These are phyloP conservation scores for Stephania yunnanensis DNA, from an alignment of 164 flowering plant species.

Conservation along the genomic window DNA sequence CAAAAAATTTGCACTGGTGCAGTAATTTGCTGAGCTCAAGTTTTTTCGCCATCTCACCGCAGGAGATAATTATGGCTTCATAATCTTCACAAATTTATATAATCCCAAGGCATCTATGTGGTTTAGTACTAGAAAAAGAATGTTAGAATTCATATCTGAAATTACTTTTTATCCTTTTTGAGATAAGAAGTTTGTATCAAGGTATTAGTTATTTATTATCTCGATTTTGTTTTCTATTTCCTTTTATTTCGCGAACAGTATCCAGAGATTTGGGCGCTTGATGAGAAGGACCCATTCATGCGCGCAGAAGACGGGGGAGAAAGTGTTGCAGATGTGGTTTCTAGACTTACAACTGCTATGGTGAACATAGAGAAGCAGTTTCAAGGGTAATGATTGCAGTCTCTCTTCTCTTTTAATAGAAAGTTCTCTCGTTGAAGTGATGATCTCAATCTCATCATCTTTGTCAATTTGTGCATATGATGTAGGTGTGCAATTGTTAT, in stretches of 20 bases:
- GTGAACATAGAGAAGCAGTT: slow-evolving; percentile 57
- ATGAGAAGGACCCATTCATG: slow-evolving; percentile 79
- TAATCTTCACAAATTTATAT: too few species aligned
- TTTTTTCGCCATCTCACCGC: too few species aligned
- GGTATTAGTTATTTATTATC: background rate
- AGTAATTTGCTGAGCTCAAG: too few species aligned
- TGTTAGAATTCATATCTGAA: too few species aligned
- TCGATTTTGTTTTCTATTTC: background rate
- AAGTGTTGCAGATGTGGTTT: slow-evolving; percentile 82
- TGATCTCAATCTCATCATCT: background rate
- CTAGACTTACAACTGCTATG: slow-evolving; percentile 66
- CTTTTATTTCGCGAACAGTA: slow-evolving; percentile 37
- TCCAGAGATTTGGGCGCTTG: slow-evolving; percentile 86
- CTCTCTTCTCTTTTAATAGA: background rate
- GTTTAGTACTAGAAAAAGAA: background rate
- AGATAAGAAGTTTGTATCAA: background rate
- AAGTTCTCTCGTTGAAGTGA: background rate
- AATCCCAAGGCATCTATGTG: background rate
- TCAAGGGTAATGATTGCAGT: slow-evolving; percentile 47
- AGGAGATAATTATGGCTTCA: background rate
- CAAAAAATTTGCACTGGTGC: too few species aligned
- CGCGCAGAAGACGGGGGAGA: slow-evolving; percentile 89
- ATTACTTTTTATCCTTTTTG: too few species aligned
- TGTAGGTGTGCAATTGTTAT: slow-evolving; percentile 61
- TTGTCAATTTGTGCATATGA: background rate